phyloP scores from a whole-genome alignment of 768 basidiomycete species.

The Tulasnella calospora region DNA sequence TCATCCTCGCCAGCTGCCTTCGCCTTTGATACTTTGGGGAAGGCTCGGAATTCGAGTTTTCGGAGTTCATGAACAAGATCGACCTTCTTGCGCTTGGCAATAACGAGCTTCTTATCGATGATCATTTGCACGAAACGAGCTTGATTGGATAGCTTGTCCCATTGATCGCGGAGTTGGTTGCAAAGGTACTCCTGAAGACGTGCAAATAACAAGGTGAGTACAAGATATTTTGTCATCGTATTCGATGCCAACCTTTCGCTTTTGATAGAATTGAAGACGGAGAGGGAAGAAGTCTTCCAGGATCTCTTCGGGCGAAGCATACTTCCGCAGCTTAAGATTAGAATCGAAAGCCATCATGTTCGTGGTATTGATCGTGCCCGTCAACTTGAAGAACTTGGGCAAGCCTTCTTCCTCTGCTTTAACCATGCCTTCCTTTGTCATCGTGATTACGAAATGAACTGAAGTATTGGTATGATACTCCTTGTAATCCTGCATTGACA shows the following conservation, averaged over 20 bases:
- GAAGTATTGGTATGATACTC: constrained; percentile 92
- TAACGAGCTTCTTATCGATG: constrained; percentile 69
- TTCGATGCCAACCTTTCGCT: constrained; percentile 70
- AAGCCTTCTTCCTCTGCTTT: constrained; percentile 89
- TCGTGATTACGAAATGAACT: constrained; percentile 80
- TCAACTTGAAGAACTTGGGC: constrained; percentile 86
- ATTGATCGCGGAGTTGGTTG: constrained; percentile 68
- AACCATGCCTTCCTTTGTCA: constrained; percentile 73
- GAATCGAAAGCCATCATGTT: constrained; percentile 99
- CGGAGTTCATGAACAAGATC: constrained; percentile 83
- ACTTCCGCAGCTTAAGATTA: constrained; percentile 93
- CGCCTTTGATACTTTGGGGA: constrained; percentile 72
- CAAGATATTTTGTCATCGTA: neutral
- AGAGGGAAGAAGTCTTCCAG: constrained; percentile 88
- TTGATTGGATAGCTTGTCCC: constrained; percentile 87
- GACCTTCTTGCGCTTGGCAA: constrained; percentile 82
- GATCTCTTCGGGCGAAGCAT: constrained; percentile 83
- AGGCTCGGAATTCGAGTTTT: constrained; percentile 78
- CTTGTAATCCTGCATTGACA: constrained; percentile 74
- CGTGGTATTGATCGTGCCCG: constrained; percentile 73
- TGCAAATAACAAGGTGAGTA: constrained; percentile 14
- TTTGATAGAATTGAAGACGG: constrained; percentile 87
- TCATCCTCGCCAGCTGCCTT: constrained; percentile 63
- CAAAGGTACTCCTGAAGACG: constrained; percentile 70
- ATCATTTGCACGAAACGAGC: constrained; percentile 98